Conservation (phyloP, 2,329 filamentous ascomycete genomes). For the Volutella citrinella region DNA sequence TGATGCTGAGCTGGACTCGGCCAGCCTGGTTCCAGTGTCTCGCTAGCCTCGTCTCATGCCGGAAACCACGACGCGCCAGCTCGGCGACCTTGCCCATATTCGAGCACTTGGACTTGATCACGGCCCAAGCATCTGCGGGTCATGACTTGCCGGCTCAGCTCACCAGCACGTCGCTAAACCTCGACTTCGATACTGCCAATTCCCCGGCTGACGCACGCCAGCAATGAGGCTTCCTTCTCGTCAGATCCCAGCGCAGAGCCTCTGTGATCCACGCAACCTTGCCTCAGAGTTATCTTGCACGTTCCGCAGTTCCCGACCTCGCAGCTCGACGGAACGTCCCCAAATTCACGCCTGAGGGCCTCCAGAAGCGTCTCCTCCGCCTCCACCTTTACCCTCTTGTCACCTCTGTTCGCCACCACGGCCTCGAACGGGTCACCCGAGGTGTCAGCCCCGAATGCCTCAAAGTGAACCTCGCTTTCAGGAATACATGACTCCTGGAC, state of each 20-base stretch:
- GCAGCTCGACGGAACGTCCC: constrained; percentile 46
- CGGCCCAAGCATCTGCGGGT: too few species aligned
- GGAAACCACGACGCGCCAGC: too few species aligned
- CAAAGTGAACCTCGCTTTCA: constrained; percentile 55
- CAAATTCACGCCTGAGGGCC: constrained; percentile 41
- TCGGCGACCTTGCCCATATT: too few species aligned
- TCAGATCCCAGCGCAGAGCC: constrained; percentile 45
- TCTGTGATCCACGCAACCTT: constrained; percentile 46
- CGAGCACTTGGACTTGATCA: too few species aligned
- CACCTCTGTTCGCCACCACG: constrained; percentile 41
- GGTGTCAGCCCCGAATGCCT: constrained; percentile 53
- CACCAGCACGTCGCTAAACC: too few species aligned
- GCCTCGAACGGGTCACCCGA: constrained; percentile 60
- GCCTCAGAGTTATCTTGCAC: constrained; percentile 42
- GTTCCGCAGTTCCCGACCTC: constrained; percentile 55
- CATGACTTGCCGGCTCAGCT: too few species aligned
- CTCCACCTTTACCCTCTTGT: constrained; percentile 42
- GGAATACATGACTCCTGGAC: constrained; percentile 41
- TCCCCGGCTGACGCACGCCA: constrained; percentile 52
- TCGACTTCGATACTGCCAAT: constrained; percentile 48
- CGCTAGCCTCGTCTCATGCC: too few species aligned
- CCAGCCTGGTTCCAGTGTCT: too few species aligned
- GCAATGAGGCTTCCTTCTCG: constrained; percentile 43
- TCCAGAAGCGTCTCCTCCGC: constrained; percentile 50
- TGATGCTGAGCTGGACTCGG: too few species aligned